A percentile compares a stretch with the other conserved stretches of the same genome.
These are phyloP conservation scores for Termitomyces sp. DNA, from an alignment of 768 basidiomycete species.

Conservation along the genomic window DNA sequence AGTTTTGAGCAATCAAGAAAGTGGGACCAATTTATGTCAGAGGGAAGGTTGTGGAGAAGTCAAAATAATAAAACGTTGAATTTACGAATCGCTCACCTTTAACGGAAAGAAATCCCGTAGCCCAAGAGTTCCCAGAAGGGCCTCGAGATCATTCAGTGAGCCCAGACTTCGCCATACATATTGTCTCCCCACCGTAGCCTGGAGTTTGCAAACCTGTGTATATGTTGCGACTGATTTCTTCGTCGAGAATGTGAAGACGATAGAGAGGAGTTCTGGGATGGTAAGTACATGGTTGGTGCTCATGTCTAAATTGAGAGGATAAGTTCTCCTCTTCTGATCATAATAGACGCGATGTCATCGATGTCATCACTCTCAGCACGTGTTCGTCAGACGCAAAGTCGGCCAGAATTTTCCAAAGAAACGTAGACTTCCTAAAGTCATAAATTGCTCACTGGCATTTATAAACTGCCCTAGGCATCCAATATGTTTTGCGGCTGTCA, in stretches of 20 bases:
- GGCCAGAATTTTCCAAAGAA: background rate
- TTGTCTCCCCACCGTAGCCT: too few relatives aligned
- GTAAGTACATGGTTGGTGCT: too few relatives aligned
- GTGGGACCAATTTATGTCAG: background rate
- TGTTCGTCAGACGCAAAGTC: too few relatives aligned
- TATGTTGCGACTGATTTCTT: too few relatives aligned
- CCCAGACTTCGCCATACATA: background rate
- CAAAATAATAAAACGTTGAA: background rate
- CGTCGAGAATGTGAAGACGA: too few relatives aligned
- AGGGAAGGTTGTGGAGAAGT: background rate
- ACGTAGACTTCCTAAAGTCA: background rate
- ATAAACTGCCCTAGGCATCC: too few relatives aligned
- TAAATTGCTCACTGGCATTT: background rate
- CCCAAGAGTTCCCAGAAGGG: background rate
- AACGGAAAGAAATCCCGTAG: background rate
- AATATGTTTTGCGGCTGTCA: slow-evolving; percentile 10
- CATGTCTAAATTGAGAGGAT: too few relatives aligned
- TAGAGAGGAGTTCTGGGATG: too few relatives aligned
- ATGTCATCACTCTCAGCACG: too few relatives aligned
- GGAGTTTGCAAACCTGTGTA: too few relatives aligned
- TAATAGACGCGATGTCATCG: too few relatives aligned
- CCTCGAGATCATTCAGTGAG: background rate
- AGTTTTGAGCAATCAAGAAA: background rate
- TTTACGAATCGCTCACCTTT: background rate
- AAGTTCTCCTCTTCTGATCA: too few relatives aligned